Evolutionary conservation across 176 grass and related monocot genomes (phyloP), one percentile per base, ranked within the genome.

Genomic region (Avena eriantha): DNA sequence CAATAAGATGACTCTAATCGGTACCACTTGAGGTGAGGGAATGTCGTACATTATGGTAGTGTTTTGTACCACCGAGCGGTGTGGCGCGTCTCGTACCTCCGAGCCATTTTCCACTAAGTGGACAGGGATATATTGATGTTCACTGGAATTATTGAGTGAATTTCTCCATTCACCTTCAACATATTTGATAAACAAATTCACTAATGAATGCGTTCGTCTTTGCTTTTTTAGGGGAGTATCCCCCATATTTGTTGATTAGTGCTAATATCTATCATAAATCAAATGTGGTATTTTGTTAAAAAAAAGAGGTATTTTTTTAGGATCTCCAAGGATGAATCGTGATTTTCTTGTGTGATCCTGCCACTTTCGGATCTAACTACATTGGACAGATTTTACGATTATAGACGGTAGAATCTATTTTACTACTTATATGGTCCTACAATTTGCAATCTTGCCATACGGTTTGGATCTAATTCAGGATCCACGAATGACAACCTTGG

Each of bases 101-200:
- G 13, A 15, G 41, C 1, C 5, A 73, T 7, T 48, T 48, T n/a
- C 13, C 43, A 73, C 41, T 48, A 22, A 0, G 11, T 47, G 43
- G n/a, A 26, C 5, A 1, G 0, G 14, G 5, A 24, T 49, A 16
- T 48, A 21, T 73, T 47, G 6, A 49, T 73, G 21, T 48, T 8
- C 2, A 24, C 13, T 16, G 48, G 49, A 48, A 13, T 1, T 2
- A 15, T n/a, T 0, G 3, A 49, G 43, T 16, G n/a, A 14, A 73
- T 23, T 47, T 21, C 2, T 4, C 11, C 0, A 0, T 4, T 0
- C 21, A 23, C 21, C 41, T 46, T 14, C 2, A 0, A 48, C 5
- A 73, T 13, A 13, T 11, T 2, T 3, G n/a, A 26, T 29, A 10
- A 65, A 57, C 7, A 21, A 57, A 57, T n/a, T n/a, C 7, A 57